Evolutionary conservation across 805 yeast species (phyloP).

Genomic region (Tanozyma kutaoensis): DNA sequence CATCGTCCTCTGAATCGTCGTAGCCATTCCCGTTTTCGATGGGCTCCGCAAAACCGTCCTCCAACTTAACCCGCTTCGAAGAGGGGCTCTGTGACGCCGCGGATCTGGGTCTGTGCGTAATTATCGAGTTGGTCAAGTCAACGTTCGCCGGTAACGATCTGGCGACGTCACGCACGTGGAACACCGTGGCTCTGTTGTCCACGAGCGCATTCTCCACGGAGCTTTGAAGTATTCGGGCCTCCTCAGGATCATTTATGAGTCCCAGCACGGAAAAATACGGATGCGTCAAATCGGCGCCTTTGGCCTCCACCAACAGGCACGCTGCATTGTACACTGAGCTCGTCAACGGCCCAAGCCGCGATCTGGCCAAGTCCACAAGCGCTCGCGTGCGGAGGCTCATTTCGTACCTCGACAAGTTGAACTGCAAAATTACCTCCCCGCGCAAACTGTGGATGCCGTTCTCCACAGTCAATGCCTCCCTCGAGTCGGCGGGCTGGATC

Average conservation of each 20-base stretch:
- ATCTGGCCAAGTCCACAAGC: conserved; percentile 46
- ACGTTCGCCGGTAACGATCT: conserved; percentile 25
- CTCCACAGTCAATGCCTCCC: conserved; percentile 12
- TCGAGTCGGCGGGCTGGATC: conserved; percentile 16
- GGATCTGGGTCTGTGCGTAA: conserved; percentile 14
- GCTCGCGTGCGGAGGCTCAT: conserved; percentile 54
- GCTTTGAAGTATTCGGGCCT: conserved; percentile 11
- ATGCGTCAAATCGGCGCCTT: conserved; percentile 29
- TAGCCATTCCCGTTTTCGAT: conserved; percentile 6
- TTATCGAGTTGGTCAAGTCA: conserved; percentile 32
- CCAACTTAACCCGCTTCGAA: conserved; percentile 28
- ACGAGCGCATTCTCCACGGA: conserved; percentile 18
- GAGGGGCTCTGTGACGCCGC: conserved; percentile 1
- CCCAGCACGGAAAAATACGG: conserved; percentile 33
- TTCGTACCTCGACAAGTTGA: conserved; percentile 55
- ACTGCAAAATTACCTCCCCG: conserved; percentile 36
- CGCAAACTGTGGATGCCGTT: conserved; percentile 32
- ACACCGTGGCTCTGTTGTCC: conserved; percentile 22
- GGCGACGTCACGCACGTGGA: conserved; percentile 18
- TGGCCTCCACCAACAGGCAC: conserved; percentile 44
- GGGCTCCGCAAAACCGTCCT: conserved; percentile 7
- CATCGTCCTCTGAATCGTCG: conserved; percentile 4
- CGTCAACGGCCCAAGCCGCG: conserved; percentile 58
- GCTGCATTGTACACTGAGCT: conserved; percentile 50
- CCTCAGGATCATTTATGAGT: conserved; percentile 37